phyloP scores from a whole-genome alignment of 345 rosid genomes.

The Excoecaria agallocha region DNA sequence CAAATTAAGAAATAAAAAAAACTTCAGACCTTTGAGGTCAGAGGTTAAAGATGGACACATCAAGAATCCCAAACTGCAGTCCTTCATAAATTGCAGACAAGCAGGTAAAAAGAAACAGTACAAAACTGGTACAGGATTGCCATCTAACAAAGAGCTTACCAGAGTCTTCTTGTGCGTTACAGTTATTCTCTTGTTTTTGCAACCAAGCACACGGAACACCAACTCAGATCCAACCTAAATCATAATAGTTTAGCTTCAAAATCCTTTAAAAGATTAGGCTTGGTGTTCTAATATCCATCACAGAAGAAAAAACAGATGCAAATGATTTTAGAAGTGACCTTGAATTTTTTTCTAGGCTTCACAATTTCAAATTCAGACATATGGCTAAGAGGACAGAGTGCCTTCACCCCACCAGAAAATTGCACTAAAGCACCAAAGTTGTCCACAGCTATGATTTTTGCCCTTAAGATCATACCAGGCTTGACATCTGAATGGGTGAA shows the following conservation, averaged over 20 bases:
- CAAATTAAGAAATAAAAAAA: neutral
- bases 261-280: neutral
- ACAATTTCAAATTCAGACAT: conserved; percentile 94
- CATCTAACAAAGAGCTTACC: conserved; percentile 43
- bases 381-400: conserved; percentile 88
- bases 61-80: neutral
- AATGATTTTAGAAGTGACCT: conserved; percentile 44
- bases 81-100: neutral
- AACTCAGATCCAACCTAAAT: conserved; percentile 86
- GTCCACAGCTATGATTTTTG: conserved; percentile 70
- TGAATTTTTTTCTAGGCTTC: conserved; percentile 83
- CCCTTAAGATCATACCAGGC: conserved; percentile 92
- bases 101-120: neutral
- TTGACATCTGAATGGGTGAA: conserved; percentile 92
- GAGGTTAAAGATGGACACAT: neutral
- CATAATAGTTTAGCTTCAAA: conserved; percentile 17
- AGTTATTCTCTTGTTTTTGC: conserved; percentile 93
- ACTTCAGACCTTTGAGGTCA: neutral
- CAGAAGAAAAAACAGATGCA: neutral
- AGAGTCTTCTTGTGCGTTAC: conserved; percentile 94
- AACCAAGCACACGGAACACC: conserved; percentile 88
- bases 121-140: neutral
- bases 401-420: conserved; percentile 95
- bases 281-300: neutral
- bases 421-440: conserved; percentile 92